A percentile compares a stretch with the other conserved stretches of the same genome.
Conservation (phyloP, 192 early-diverging fungal species). For the Linnemannia elongata region DNA sequence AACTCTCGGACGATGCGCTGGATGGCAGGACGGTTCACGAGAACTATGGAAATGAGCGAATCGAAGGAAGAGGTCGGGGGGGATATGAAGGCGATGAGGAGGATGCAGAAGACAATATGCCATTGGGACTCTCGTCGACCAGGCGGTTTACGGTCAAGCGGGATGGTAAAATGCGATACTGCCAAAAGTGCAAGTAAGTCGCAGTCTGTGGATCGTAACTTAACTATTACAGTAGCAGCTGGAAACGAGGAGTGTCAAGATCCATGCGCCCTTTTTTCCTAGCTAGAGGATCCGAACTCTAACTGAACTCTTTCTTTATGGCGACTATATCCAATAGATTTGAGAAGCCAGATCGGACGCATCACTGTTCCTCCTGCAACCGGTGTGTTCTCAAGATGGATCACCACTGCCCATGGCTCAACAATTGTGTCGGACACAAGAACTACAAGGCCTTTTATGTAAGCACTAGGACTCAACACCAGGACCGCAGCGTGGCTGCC, state of each 20-base stretch:
- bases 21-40: constrained; percentile 18
- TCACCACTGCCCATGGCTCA: constrained; percentile 63
- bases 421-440: constrained; percentile 59
- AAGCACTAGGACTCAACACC: background rate
- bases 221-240: background rate
- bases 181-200: constrained; percentile 60
- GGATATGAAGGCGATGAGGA: constrained; percentile 29
- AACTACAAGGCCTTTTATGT: constrained; percentile 60
- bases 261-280: background rate
- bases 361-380: constrained; percentile 54
- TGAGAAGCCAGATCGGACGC: constrained; percentile 60
- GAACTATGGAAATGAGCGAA: background rate
- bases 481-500: background rate
- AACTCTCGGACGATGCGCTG: constrained; percentile 15
- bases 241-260: too few relatives aligned
- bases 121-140: constrained; percentile 24
- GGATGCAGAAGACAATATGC: constrained; percentile 17
- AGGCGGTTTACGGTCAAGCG: constrained; percentile 56
- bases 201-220: background rate
- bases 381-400: constrained; percentile 63
- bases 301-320: background rate
- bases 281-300: background rate
- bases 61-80: background rate
- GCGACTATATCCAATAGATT: constrained; percentile 8
- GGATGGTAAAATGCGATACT: constrained; percentile 59